Conservation (phyloP, 495 filamentous ascomycete species). For the Xylaria nigripes region DNA sequence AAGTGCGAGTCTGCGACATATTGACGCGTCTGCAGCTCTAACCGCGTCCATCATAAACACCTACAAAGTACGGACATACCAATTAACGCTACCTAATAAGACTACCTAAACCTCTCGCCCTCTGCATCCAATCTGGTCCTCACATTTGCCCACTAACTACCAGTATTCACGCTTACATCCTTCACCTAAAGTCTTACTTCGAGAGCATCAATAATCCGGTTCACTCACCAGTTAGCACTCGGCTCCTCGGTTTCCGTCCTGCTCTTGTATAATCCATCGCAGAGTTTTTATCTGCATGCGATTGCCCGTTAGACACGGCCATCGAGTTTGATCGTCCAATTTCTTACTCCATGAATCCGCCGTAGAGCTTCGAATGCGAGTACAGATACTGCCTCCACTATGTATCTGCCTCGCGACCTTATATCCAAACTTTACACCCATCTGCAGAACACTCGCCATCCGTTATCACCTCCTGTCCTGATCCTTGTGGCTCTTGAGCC, state of each 20-base stretch:
- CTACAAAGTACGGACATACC: too few species aligned
- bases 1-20: neutral
- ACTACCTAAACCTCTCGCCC: constrained; percentile 2
- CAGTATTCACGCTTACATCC: constrained; percentile 34
- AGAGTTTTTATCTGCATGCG: neutral
- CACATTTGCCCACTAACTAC: neutral
- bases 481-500: constrained; percentile 89
- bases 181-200: constrained; percentile 31
- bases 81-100: too few species aligned
- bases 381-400: constrained; percentile 33
- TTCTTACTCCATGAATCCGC: constrained; percentile 20
- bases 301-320: neutral
- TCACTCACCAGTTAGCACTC: constrained; percentile 27
- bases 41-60: constrained; percentile 17
- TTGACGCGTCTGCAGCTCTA: constrained; percentile 9
- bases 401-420: constrained; percentile 90
- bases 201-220: constrained; percentile 6
- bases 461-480: constrained; percentile 81
- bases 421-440: constrained; percentile 86
- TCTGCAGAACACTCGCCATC: constrained; percentile 70
- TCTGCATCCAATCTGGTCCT: neutral
- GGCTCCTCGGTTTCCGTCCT: neutral
- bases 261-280: neutral
- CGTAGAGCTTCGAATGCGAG: constrained; percentile 30
- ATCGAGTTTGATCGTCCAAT: neutral